Conservation (phyloP, 805 yeast species). For the Nakazawaea wickerhamii region DNA sequence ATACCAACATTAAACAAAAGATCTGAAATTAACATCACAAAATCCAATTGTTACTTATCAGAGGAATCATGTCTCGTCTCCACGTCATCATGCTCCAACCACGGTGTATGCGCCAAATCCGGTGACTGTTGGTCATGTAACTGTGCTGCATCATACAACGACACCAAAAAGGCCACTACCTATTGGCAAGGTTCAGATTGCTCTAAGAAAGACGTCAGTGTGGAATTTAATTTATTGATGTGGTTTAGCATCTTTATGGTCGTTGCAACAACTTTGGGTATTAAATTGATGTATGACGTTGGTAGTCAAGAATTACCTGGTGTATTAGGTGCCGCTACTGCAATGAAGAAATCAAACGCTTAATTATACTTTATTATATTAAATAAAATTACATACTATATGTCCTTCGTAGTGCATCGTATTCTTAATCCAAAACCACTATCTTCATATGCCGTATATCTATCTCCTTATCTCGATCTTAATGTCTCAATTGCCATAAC, state of each 20-base stretch:
- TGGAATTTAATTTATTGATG: slow-evolving; percentile 60
- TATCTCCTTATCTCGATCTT: no score
- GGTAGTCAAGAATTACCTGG: slow-evolving; percentile 67
- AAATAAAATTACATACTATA: no score
- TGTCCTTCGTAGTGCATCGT: no score
- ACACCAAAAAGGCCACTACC: slow-evolving; percentile 39
- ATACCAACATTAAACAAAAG: slow-evolving; percentile 7
- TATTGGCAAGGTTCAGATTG: slow-evolving; percentile 58
- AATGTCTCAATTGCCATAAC: no score
- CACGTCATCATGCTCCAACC: slow-evolving; percentile 47
- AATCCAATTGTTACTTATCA: slow-evolving; percentile 31
- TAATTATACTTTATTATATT: no score
- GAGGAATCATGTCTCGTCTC: slow-evolving; percentile 42
- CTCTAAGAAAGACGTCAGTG: slow-evolving; percentile 60
- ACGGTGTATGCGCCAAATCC: slow-evolving; percentile 43
- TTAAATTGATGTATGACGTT: slow-evolving; percentile 45
- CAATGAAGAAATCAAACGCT: slow-evolving; percentile 32
- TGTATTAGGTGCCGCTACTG: slow-evolving; percentile 55
- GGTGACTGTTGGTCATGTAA: slow-evolving; percentile 45
- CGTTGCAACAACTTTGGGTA: slow-evolving; percentile 41
- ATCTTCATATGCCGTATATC: no score
- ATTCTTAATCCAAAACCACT: no score
- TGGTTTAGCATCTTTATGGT: slow-evolving; percentile 55
- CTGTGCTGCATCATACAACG: slow-evolving; percentile 40
- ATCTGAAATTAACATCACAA: slow-evolving; percentile 3